phyloP scores from a whole-genome alignment of 345 rosid genomes.

The Populus alba region DNA sequence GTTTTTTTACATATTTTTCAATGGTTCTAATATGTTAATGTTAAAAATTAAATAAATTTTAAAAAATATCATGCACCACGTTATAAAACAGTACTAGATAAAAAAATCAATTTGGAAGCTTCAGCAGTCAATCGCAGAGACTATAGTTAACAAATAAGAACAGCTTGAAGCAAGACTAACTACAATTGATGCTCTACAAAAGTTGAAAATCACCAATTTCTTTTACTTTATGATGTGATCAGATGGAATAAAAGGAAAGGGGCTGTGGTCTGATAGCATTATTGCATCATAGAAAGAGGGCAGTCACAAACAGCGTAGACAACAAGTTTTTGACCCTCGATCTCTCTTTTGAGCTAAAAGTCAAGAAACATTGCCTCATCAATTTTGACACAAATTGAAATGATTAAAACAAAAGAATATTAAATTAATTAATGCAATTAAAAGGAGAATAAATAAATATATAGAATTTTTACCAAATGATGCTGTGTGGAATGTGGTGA shows the following conservation, averaged over 20 bases:
- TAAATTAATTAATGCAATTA: not conserved
- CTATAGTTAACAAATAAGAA: not conserved
- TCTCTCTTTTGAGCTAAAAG: not conserved
- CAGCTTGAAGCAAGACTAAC: not conserved
- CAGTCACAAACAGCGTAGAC: slow-evolving; percentile 7
- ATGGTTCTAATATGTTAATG: no score
- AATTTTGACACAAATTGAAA: not conserved
- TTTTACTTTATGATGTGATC: not conserved
- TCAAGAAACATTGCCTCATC: not conserved
- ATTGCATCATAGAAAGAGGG: not conserved
- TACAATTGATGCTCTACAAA: not conserved
- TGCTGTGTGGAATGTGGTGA: slow-evolving; percentile 94
- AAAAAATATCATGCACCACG: no score
- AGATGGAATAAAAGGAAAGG: not conserved
- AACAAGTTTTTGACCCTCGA: not conserved
- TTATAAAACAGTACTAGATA: no score
- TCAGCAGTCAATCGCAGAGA: not conserved
- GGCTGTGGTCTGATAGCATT: not conserved
- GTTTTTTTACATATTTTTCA: no score
- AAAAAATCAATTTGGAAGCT: not conserved
- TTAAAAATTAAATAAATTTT: no score
- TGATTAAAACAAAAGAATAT: no score
- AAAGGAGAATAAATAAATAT: no score
- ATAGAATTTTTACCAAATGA: slow-evolving; percentile 56
- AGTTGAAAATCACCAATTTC: not conserved